Base-by-base conservation (phyloP, 805 yeast species). In the Candida tibetensis region DNA sequence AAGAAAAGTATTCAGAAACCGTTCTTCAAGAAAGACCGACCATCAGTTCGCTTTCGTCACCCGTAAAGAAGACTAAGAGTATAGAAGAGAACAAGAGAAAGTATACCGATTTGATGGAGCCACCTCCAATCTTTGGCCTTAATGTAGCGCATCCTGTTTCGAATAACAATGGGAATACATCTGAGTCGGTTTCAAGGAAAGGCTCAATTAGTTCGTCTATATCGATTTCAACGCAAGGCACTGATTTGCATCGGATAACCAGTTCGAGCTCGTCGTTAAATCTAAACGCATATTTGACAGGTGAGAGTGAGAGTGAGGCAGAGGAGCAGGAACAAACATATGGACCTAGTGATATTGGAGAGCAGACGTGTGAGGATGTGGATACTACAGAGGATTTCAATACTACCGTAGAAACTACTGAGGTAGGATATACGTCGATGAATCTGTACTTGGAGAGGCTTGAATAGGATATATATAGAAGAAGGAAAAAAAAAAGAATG, bases 271-370 rank as follows among this genome's bases (percentile, higher is more conserved):
- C 70, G 17, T 62, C 69, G 19, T 52, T 69, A 23, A 69, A 69
- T 43, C 55, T 69, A 32, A 63, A 68, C 40, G 74, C 70, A 7
- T 69, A 65, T 41, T 55, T 69, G 37, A 66, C 71, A 12, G 72
- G 65, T 37, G 68, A 59, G 23, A 41, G 49, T n/a, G n/a, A n/a
- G n/a, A n/a, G n/a, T n/a, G n/a, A n/a, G n/a, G n/a, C n/a, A n/a
- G n/a, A n/a, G n/a, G n/a, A n/a, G n/a, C n/a, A n/a, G n/a, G n/a
- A n/a, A n/a, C n/a, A n/a, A n/a, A n/a, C n/a, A n/a, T n/a, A n/a
- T n/a, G n/a, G n/a, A n/a, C n/a, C n/a, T n/a, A n/a, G n/a, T n/a
- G n/a, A n/a, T n/a, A n/a, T n/a, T n/a, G n/a, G n/a, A n/a, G n/a
- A n/a, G n/a, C n/a, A n/a, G n/a, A 8, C 30, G 12, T 9, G 30